Evolutionary conservation across 2,329 filamentous ascomycete genomes (phyloP), one percentile per base, ranked within the genome.

Genomic region (Diatrype stigma): DNA sequence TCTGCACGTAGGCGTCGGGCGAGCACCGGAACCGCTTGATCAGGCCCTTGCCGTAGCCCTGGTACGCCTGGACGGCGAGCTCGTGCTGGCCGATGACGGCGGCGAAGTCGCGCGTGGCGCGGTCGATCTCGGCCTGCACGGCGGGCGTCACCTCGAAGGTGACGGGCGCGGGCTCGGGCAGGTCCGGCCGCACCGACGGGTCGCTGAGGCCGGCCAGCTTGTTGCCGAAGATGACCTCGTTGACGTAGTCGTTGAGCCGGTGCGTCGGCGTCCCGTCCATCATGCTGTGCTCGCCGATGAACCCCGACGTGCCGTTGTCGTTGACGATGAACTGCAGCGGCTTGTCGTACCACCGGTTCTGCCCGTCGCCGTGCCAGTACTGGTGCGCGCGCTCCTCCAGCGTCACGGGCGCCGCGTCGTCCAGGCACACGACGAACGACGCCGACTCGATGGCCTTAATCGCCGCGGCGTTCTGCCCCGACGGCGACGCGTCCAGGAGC

Each of bases 11-110:
- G 30, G 93, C 94, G 64, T 99, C 95, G 28, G 94, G 94, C 23
- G 89, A 95, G 82, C 90, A 96, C 76, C 91, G 95, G 85, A 99
- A 97, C 73, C 96, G 95, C 85, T 99, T 99, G 80, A 99, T 97
- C 55, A 99, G 78, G 23, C 90, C 91, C 78, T 99, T 99, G 70
- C 94, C 94, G 71, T 99, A 99, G 63, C 87, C 93, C 73, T 97
- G 92, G 78, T 95, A 99, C 26, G 91, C 89, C 70, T 97, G 93
- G 2, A 99, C 92, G 21, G 89, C 84, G 44, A 99, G 85, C 70
- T 99, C 88, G 71, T 99, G 94, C 59, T 89, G 80, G 56, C 83
- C 84, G 59, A 99, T 96, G 55, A 96, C 82, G 60, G 84, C 77
- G 54, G 79, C 76, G 73, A 97, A 96, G 74, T 96, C 88, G 53